Percentiles rank a stretch among this genome's conserved stretches.
Conservation (phyloP, 2,329 filamentous ascomycete species). For the Falciphora oryzae region DNA sequence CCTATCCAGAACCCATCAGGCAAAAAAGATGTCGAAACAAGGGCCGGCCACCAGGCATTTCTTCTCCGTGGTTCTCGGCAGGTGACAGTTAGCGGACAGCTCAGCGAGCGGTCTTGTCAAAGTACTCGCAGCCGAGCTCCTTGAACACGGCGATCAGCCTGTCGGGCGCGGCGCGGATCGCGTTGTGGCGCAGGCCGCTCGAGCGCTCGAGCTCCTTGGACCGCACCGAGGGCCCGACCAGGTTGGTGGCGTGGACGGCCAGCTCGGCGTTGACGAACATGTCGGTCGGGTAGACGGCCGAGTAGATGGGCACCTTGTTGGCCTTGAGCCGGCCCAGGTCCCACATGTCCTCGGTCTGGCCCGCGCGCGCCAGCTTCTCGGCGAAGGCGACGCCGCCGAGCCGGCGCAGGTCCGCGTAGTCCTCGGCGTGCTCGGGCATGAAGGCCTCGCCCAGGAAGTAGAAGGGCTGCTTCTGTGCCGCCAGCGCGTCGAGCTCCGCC, state of each 20-base stretch:
- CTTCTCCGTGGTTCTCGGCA: no score
- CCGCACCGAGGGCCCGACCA: background rate
- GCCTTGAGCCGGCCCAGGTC: conserved; percentile 9
- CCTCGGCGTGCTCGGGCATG: conserved; percentile 18
- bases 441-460: conserved; percentile 21
- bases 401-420: conserved; percentile 13
- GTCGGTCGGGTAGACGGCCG: conserved; percentile 14
- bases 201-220: background rate
- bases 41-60: no score
- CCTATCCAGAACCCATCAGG: no score
- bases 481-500: background rate
- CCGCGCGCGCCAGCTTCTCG: conserved; percentile 11
- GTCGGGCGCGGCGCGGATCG: background rate
- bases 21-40: no score
- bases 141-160: no score
- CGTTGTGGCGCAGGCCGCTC: conserved; percentile 7
- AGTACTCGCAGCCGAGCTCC: no score
- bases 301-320: conserved; percentile 15
- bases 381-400: conserved; percentile 9
- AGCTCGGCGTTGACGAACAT: conserved; percentile 14
- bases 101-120: no score
- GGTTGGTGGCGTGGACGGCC: conserved; percentile 1
- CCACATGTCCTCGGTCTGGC: conserved; percentile 13
- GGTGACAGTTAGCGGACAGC: no score
- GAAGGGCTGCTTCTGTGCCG: conserved; percentile 6